Conservation (phyloP, 2,329 filamentous ascomycete species). For the Dothistroma septosporum region DNA sequence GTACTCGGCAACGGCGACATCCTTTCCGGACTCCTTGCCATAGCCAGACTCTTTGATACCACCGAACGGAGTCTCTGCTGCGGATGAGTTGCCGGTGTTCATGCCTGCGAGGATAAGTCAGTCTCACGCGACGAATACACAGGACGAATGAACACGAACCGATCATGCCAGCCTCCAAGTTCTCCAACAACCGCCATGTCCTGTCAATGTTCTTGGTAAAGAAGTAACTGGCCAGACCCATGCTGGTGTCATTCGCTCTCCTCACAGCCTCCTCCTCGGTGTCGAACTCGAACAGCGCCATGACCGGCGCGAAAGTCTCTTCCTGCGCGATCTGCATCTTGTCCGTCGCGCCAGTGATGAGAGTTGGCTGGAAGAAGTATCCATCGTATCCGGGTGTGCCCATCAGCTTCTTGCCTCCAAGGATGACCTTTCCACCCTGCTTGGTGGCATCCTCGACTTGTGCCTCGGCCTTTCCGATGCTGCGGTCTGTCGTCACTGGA, state of each 20-base stretch:
- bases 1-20: constrained; percentile 61
- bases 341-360: constrained; percentile 56
- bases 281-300: constrained; percentile 61
- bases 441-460: constrained; percentile 59
- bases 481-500: constrained; percentile 54
- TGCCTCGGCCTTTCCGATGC: constrained; percentile 53
- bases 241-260: constrained; percentile 57
- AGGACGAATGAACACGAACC: constrained; percentile 43
- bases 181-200: constrained; percentile 62
- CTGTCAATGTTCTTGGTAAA: constrained; percentile 66
- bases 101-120: constrained; percentile 13
- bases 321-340: constrained; percentile 57
- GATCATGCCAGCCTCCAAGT: constrained; percentile 66
- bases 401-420: constrained; percentile 53
- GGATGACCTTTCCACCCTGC: constrained; percentile 59
- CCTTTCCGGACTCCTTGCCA: constrained; percentile 64
- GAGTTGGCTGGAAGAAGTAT: constrained; percentile 68
- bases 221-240: constrained; percentile 64
- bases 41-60: constrained; percentile 66
- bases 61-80: constrained; percentile 63
- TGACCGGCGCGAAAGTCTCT: constrained; percentile 63
- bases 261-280: constrained; percentile 61
- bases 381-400: constrained; percentile 45
- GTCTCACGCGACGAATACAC: not conserved
- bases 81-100: constrained; percentile 56